Evolutionary conservation across 257 asterid species (phyloP).

Genomic region (Osmanthus fragrans): DNA sequence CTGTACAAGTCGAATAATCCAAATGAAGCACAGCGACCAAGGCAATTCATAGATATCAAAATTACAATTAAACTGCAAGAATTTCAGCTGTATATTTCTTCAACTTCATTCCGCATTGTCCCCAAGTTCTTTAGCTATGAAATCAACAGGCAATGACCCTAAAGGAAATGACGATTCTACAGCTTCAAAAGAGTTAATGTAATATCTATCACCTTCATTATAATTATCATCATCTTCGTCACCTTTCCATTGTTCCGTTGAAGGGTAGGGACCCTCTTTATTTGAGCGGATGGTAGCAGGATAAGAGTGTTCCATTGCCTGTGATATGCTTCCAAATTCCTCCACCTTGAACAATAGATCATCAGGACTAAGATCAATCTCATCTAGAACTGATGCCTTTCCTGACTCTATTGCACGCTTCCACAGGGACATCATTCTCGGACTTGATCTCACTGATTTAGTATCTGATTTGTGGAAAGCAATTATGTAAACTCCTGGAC

Average conservation of each 20-base stretch:
- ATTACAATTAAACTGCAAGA: background rate
- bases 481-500: slow-evolving; percentile 20
- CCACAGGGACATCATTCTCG: slow-evolving; percentile 82
- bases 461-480: slow-evolving; percentile 26
- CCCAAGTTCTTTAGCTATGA: slow-evolving; percentile 41
- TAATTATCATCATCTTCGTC: slow-evolving; percentile 22
- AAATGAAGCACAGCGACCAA: no score
- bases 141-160: slow-evolving; percentile 83
- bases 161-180: slow-evolving; percentile 45
- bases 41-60: no score
- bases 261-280: slow-evolving; percentile 13
- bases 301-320: slow-evolving; percentile 69
- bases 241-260: slow-evolving; percentile 10
- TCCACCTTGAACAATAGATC: slow-evolving; percentile 76
- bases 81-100: background rate
- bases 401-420: slow-evolving; percentile 66
- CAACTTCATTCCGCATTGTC: slow-evolving; percentile 38
- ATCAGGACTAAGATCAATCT: slow-evolving; percentile 61
- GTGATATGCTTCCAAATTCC: slow-evolving; percentile 64
- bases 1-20: no score
- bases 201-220: slow-evolving; percentile 30
- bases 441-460: slow-evolving; percentile 47
- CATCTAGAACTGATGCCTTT: slow-evolving; percentile 65
- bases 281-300: slow-evolving; percentile 56
- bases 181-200: slow-evolving; percentile 45